These are phyloP conservation scores for Bonia amplexicaulis DNA, from an alignment of 176 grass and related monocot genomes.

Conservation along the genomic window DNA sequence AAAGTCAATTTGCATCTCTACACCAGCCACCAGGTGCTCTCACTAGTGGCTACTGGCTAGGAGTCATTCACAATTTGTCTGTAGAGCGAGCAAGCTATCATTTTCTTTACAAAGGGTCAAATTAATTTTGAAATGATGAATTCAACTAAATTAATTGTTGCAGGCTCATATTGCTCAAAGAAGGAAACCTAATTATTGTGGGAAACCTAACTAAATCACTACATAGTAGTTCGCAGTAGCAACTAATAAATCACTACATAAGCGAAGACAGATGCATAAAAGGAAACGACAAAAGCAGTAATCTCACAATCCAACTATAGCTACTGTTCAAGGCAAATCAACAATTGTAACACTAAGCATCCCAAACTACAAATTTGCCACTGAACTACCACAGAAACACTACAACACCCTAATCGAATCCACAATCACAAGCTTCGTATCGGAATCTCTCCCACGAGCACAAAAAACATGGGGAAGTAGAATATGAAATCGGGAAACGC, in stretches of 20 bases:
- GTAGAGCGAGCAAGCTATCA: neutral
- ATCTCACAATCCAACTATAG: neutral
- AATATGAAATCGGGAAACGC: conserved; percentile 2
- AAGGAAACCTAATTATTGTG: neutral
- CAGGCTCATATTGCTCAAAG: neutral
- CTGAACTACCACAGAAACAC: neutral
- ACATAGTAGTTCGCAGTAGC: neutral
- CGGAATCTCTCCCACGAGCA: neutral
- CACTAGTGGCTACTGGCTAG: neutral
- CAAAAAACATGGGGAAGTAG: neutral
- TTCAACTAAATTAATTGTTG: neutral
- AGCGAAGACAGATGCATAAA: neutral
- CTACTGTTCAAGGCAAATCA: neutral
- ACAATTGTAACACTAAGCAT: neutral
- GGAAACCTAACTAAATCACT: neutral
- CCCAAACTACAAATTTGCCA: neutral
- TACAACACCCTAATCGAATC: neutral
- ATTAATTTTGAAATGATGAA: neutral
- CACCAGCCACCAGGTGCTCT: neutral
- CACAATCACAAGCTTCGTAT: neutral
- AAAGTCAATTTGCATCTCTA: neutral
- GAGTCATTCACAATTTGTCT: neutral
- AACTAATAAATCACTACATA: neutral
- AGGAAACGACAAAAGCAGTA: neutral
- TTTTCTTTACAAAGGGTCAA: neutral